Base-by-base conservation (phyloP, 1,139 yeast species). In the Yamadazyma mexicana region DNA sequence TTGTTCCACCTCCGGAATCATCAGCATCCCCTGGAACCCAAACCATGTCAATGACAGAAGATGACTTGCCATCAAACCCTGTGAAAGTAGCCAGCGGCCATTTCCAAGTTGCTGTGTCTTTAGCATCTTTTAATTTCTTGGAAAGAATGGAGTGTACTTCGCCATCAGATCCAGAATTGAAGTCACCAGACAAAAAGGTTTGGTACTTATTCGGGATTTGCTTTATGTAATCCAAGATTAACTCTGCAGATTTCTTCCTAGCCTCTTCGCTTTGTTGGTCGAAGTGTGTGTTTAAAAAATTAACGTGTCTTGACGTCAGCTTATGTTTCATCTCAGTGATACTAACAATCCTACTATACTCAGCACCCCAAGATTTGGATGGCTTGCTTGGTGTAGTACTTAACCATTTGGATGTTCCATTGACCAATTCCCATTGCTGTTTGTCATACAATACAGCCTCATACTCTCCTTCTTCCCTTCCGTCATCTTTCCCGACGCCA, bases 401-500 rank as follows among this genome's bases (percentile, higher is more conserved):
- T 31, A 73, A 56, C 78, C 79, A 73, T 43, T 61, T 61, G 11
- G 71, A 69, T 14, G 69, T 63, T 40, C 62, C 61, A 29, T 64
- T 58, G 16, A 64, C 37, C 17, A 73, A 45, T 18, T 53, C 45
- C 59, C 73, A 60, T 12, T 52, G 58, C 1, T 51, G 37, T 4
- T 56, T 51, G 36, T 66, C 59, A 47, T 63, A 72, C 23, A 68
- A 54, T n/a, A 75, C 59, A 1, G 79, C 78, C 32, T 75, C 65
- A 43, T 61, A 72, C 44, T 75, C 79, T 11, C 79, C 78, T 3
- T 51, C 47, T 14, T 53, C 55, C 6, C 48, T 44, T 4, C 79
- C 79, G 51, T 74, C 77, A 39, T 70, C 73, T 54, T 79, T 58
- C 2, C 79, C 79, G 20, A 66, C 69, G 2, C 77, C 77, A 40